Evolutionary conservation across 2,329 filamentous ascomycete species (phyloP).

Genomic region (Paradendryphiella salina): DNA sequence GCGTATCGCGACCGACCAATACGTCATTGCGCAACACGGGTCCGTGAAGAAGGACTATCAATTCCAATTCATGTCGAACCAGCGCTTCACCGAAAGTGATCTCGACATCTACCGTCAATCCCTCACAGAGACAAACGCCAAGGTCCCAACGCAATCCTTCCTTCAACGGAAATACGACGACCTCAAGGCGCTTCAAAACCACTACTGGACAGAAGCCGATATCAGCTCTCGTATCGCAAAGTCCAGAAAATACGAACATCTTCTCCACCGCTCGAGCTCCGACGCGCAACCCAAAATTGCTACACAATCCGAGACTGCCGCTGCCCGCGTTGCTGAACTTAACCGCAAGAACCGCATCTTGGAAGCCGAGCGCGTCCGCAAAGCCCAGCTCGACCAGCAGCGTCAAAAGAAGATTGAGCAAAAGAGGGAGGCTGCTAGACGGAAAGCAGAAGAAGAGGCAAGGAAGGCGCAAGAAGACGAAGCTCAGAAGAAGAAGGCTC

Average conservation of each 20-base stretch:
- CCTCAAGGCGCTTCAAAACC: constrained; percentile 77
- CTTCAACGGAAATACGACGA: constrained; percentile 74
- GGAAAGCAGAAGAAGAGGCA: constrained; percentile 55
- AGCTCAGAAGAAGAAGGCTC: constrained; percentile 35
- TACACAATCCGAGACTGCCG: constrained; percentile 64
- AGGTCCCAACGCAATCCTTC: constrained; percentile 71
- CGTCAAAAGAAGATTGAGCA: constrained; percentile 43
- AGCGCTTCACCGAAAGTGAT: constrained; percentile 80
- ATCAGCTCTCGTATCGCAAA: constrained; percentile 77
- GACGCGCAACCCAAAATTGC: constrained; percentile 61
- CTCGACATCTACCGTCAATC: constrained; percentile 79
- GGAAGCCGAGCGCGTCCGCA: constrained; percentile 88
- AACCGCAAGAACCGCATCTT: constrained; percentile 82
- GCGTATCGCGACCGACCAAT: constrained; percentile 80
- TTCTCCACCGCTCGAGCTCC: constrained; percentile 67
- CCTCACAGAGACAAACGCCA: constrained; percentile 68
- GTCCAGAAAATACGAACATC: constrained; percentile 55
- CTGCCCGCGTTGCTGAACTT: constrained; percentile 79
- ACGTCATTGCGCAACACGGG: constrained; percentile 79
- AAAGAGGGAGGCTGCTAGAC: constrained; percentile 50
- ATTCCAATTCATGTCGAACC: constrained; percentile 88
- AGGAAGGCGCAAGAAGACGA: constrained; percentile 50
- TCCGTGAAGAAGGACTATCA: constrained; percentile 83
- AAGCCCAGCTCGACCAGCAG: constrained; percentile 80
- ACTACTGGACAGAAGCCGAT: constrained; percentile 80